Evolutionary conservation across 768 basidiomycete genomes (phyloP), one percentile per base, ranked within the genome.

Genomic region (Trametopsis cervina): DNA sequence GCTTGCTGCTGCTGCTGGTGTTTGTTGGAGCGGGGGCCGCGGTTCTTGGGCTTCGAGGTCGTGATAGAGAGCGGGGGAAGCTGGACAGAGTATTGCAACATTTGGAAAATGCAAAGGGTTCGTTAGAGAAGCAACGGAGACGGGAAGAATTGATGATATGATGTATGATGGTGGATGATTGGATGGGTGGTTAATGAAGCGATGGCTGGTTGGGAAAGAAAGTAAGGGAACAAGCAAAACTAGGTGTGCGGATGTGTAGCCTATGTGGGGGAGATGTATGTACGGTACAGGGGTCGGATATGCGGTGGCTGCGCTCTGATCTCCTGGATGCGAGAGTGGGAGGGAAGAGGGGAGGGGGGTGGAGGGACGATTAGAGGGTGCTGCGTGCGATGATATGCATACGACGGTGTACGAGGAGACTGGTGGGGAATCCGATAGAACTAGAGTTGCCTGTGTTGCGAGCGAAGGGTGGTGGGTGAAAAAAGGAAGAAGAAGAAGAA

Each of bases 61-160:
- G 63, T 52, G 53, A 66, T 54, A 53, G 60, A 53, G 63, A 69
- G 54, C 55, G 66, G 47, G 57, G 66, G 47, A 43, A 65, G 60
- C 57, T 61, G 58, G 50, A 64, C 56, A 44, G 66, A 57, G 46
- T 60, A 66, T 60, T 66, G 64, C 65, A 68, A 63, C 66, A 68
- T 68, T 23, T 23, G 22, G 21, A 25, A 42, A 35, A 27, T 50
- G 46, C 12, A 33, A 33, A 25, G n/a, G 22, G 36, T 20, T 35
- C 37, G 23, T 22, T 36, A 12, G 21, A 23, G 17, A 39, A 27
- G 18, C 36, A 26, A 20, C 37, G 20, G 37, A 45, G 12, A 36
- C n/a, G n/a, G n/a, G n/a, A n/a, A n/a, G n/a, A n/a, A n/a, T n/a
- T n/a, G n/a, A n/a, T n/a, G n/a, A n/a, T n/a, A n/a, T n/a, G n/a